Conservation (phyloP, 306 rosid genomes). For the Lathyrus tuberosus region DNA sequence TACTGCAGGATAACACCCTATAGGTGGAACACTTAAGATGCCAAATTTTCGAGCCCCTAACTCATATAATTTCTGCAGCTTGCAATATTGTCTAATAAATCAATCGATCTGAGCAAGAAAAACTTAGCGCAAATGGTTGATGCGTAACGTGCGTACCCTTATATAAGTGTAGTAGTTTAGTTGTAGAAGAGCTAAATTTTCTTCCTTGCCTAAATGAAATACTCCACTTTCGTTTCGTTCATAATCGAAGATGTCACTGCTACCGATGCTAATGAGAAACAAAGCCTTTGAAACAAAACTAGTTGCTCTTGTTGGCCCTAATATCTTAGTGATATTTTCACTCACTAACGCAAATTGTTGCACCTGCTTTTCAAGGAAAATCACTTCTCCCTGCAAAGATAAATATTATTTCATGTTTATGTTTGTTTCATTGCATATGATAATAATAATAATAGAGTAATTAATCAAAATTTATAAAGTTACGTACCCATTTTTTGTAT, state of each 20-base stretch:
- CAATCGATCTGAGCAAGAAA: not conserved
- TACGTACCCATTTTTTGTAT: conserved; percentile 17
- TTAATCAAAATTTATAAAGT: not conserved
- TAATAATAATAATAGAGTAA: not conserved
- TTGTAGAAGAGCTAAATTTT: conserved; percentile 28
- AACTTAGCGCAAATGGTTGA: not conserved
- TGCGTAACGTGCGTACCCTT: conserved; percentile 38
- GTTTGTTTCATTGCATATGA: no score
- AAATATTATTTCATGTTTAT: not conserved
- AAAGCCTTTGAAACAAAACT: conserved; percentile 40
- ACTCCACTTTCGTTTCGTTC: conserved; percentile 4
- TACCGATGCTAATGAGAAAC: conserved; percentile 54
- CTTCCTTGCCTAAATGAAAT: not conserved
- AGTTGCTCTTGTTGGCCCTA: conserved; percentile 30
- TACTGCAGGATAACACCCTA: conserved; percentile 55
- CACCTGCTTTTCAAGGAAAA: conserved; percentile 44
- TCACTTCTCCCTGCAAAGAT: conserved; percentile 45
- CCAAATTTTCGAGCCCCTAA: conserved; percentile 64
- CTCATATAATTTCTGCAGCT: conserved; percentile 45
- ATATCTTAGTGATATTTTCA: conserved; percentile 21
- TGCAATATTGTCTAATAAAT: not conserved
- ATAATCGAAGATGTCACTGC: conserved; percentile 54
- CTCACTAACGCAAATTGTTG: conserved; percentile 45
- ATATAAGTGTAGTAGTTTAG: conserved; percentile 33
- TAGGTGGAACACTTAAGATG: conserved; percentile 45